Evolutionary conservation across 805 yeast genomes (phyloP).

Genomic region (Lipomyces kockii): DNA sequence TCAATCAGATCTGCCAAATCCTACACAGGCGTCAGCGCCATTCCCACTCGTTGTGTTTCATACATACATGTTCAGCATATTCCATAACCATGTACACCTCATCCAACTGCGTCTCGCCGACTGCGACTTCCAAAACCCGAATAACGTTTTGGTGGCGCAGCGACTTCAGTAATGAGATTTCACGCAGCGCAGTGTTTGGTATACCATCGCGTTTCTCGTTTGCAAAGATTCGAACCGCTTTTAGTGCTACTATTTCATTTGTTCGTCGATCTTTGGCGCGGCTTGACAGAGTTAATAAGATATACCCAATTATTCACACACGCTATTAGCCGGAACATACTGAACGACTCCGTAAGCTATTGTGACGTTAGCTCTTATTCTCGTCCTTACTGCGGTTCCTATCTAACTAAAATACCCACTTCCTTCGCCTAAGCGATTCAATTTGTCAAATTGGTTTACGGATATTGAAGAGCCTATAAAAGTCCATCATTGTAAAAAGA

Average conservation of each 20-base stretch:
- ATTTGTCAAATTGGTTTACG: conserved; percentile 12
- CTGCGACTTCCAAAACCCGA: conserved; percentile 82
- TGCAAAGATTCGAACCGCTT: conserved; percentile 74
- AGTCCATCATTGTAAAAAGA: not conserved
- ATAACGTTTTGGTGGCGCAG: conserved; percentile 81
- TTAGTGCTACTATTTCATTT: conserved; percentile 74
- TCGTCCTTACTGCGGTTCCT: not conserved
- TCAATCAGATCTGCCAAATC: conserved; percentile 33
- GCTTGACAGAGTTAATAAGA: conserved; percentile 27
- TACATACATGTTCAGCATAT: conserved; percentile 69
- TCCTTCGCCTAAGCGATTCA: conserved; percentile 32
- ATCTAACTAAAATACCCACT: conserved; percentile 18
- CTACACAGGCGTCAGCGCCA: not conserved
- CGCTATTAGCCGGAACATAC: conserved; percentile 11
- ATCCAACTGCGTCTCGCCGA: conserved; percentile 59
- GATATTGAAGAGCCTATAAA: conserved; percentile 15
- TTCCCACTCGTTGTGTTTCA: not conserved
- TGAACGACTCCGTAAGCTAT: conserved; percentile 30
- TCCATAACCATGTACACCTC: conserved; percentile 86
- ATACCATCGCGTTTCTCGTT: conserved; percentile 79
- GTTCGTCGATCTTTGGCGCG: conserved; percentile 76
- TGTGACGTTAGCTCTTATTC: not conserved
- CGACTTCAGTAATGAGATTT: conserved; percentile 78
- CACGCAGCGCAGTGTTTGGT: conserved; percentile 92
- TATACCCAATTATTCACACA: not conserved